phyloP scores from a whole-genome alignment of 2,329 filamentous ascomycete genomes.

The Penicillium sp. region DNA sequence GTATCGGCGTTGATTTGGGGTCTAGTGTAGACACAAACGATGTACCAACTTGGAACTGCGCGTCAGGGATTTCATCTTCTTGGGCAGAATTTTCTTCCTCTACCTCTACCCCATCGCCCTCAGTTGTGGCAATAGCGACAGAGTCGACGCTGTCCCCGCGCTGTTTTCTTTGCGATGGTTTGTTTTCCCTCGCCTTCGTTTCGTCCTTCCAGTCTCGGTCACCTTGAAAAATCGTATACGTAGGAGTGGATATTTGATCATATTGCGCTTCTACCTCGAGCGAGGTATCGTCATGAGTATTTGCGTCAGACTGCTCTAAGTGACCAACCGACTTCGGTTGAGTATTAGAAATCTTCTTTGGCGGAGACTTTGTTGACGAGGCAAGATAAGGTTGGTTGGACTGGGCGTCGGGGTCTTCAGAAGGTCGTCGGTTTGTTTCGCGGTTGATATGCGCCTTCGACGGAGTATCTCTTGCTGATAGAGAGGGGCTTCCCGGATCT shows the following conservation, averaged over 20 bases:
- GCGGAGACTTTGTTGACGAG: background rate
- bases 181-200: too few species aligned
- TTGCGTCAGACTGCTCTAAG: too few species aligned
- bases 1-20: slow-evolving; percentile 4
- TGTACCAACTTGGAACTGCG: background rate
- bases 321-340: background rate
- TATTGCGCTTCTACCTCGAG: too few species aligned
- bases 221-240: too few species aligned
- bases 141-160: too few species aligned
- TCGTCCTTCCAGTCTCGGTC: too few species aligned
- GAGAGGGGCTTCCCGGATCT: background rate
- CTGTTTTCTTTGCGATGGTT: too few species aligned
- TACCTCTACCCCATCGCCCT: background rate
- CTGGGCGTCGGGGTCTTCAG: background rate
- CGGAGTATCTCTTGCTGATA: background rate
- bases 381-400: background rate
- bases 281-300: too few species aligned
- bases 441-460: background rate
- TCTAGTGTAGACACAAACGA: slow-evolving; percentile 1
- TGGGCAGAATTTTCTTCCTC: background rate
- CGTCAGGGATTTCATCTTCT: background rate
- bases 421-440: background rate
- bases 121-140: background rate
- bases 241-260: too few species aligned
- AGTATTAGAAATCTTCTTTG: background rate